Base-by-base conservation (phyloP, 352 stramenopile species). In the Globisporangium nodosum region DNA sequence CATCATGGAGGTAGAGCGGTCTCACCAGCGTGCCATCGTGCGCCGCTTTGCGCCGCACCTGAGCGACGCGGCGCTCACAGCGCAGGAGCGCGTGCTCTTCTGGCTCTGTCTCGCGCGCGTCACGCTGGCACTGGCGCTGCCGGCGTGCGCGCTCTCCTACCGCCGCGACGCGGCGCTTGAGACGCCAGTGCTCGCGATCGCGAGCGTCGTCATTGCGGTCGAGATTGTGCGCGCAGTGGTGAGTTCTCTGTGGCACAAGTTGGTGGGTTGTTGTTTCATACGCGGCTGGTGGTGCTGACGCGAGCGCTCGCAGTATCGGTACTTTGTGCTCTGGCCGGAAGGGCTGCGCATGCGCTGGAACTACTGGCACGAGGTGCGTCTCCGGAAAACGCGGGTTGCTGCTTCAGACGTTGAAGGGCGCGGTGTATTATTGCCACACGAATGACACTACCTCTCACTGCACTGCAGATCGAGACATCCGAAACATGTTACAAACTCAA, bases 401-500 rank as follows among this genome's bases (percentile, higher is more conserved):
- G 16, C 46, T 51, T 5, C 12, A 5, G 18, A 35, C 11, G 3
- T 8, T 52, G 18, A 27, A 27, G 24, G 24, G 24, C 24, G 24
- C 24, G 24, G 24, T 27, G 24, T 27, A 27, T 27, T 27, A 27
- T 27, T 27, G 24, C 24, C 24, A 27, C 24, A 27, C 24, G 24
- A 27, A 27, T 27, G 24, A 27, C 24, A 27, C 24, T 27, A 27
- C 24, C 24, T 27, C 24, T 27, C 2, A 27, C 24, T 27, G 24
- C 24, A 27, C 24, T 27, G 39, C 60, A 92, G 82, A 92, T 92
- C 48, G 82, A 88, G 52, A 62, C 75, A 49, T 77, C 79, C 3
- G 78, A 83, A 58, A 78, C 86, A 33, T 71, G 68, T 48, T 87
- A 90, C 69, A 77, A 76, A 51, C 77, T 92, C 62, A 92, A 88